A percentile compares a stretch with the other conserved stretches of the same genome.
Evolutionary conservation across 805 yeast species (phyloP).

Genomic region (Novakomyces olei): DNA sequence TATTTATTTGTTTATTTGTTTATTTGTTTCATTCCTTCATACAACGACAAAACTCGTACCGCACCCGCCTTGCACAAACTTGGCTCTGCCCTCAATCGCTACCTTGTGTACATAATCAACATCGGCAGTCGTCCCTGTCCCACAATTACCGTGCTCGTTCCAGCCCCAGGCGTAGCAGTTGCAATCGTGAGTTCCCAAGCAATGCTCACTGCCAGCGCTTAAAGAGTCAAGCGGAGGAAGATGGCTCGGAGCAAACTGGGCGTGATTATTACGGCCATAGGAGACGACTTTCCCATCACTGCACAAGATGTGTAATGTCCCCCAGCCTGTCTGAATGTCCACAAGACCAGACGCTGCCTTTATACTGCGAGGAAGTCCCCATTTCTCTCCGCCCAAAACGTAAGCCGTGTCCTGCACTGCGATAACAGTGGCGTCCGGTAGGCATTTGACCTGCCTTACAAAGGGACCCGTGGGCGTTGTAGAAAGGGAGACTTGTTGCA

Average conservation of each 20-base stretch:
- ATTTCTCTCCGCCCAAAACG: neutral
- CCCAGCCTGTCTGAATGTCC: conserved; percentile 1
- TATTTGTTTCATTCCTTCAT: too few species aligned
- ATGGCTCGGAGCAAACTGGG: conserved; percentile 1
- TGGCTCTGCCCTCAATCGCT: neutral
- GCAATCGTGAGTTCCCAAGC: neutral
- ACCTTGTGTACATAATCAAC: neutral
- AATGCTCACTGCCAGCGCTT: conserved; percentile 1
- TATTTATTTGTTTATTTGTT: too few species aligned
- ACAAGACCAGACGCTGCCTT: neutral
- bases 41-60: conserved; percentile 3
- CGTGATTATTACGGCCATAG: conserved; percentile 2
- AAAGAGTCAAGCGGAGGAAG: neutral
- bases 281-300: neutral
- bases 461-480: neutral
- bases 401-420: neutral
- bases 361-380: too few species aligned
- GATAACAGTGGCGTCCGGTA: neutral
- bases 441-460: neutral
- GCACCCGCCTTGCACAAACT: conserved; percentile 1
- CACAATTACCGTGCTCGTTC: conserved; percentile 3
- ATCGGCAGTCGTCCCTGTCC: neutral
- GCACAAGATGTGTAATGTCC: neutral
- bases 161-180: neutral
- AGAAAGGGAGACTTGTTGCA: neutral